These are phyloP conservation scores for Amanita inopinata DNA, from an alignment of 768 basidiomycete genomes.

Conservation along the genomic window DNA sequence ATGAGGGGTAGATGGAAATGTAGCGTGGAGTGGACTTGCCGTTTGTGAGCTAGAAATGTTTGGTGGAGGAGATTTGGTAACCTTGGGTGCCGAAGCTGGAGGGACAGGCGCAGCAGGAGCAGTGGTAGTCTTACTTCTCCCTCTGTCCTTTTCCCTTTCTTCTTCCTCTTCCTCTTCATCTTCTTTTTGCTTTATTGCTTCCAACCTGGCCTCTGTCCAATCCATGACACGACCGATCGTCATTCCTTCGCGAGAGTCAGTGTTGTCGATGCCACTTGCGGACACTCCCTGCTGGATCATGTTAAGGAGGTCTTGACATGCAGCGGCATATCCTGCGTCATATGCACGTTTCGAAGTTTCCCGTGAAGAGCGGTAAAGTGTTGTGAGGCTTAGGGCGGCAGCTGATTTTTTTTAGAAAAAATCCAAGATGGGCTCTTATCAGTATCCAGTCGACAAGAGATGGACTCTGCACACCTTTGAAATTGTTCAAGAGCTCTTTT, in stretches of 20 bases:
- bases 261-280: constrained; percentile 35
- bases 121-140: constrained; percentile 22
- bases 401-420: constrained; percentile 30
- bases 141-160: constrained; percentile 49
- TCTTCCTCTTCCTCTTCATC: constrained; percentile 83
- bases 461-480: constrained; percentile 45
- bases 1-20: neutral
- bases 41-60: constrained; percentile 16
- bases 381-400: constrained; percentile 77
- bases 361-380: constrained; percentile 71
- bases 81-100: constrained; percentile 9
- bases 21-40: neutral
- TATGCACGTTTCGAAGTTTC: constrained; percentile 73
- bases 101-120: constrained; percentile 13
- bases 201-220: constrained; percentile 75
- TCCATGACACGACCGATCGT: constrained; percentile 76
- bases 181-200: constrained; percentile 62
- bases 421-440: neutral
- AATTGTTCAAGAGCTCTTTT: constrained; percentile 72
- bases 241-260: constrained; percentile 46
- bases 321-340: constrained; percentile 70
- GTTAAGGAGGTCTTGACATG: constrained; percentile 70
- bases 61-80: constrained; percentile 15
- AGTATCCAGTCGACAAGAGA: neutral
- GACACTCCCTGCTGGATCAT: constrained; percentile 84